A percentile compares a stretch with the other conserved stretches of the same genome.
Evolutionary conservation across 1,284 basidiomycete species (phyloP).

Genomic region (Volvariella volvacea): DNA sequence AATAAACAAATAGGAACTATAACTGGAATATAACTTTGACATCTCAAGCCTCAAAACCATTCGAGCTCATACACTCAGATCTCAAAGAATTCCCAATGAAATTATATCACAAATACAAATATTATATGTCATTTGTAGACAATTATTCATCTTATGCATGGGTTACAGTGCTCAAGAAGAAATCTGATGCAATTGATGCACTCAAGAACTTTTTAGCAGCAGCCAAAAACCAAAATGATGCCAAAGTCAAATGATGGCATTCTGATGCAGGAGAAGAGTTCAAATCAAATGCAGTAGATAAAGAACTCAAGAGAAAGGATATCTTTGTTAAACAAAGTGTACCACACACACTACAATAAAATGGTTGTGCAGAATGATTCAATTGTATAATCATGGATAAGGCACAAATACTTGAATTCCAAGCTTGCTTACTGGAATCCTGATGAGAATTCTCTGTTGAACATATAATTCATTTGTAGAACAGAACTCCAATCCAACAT

Average conservation of each 20-base stretch:
- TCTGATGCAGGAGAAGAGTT: constrained; percentile 1
- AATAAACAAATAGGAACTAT: too few relatives aligned
- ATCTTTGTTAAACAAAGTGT: not conserved
- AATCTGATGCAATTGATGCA: not conserved
- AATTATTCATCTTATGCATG: too few relatives aligned
- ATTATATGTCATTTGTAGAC: not conserved
- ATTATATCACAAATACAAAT: constrained; percentile 2
- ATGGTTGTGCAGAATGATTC: not conserved
- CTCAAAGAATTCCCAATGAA: not conserved
- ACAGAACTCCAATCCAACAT: not conserved
- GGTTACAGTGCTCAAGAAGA: not conserved
- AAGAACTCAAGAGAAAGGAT: not conserved
- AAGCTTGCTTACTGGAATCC: too few relatives aligned
- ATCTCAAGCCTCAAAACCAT: constrained; percentile 8
- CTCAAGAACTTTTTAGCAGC: not conserved
- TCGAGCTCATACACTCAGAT: constrained; percentile 16
- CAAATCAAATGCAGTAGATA: not conserved
- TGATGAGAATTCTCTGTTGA: too few relatives aligned
- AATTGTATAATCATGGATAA: not conserved
- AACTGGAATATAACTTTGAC: too few relatives aligned
- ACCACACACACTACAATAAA: constrained; percentile 1
- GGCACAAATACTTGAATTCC: not conserved
- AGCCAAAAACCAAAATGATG: not conserved
- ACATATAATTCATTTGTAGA: not conserved
- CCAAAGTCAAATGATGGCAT: not conserved